phyloP scores from a whole-genome alignment of 202 grass and related monocot genomes.

The Hordeum pubiflorum region DNA sequence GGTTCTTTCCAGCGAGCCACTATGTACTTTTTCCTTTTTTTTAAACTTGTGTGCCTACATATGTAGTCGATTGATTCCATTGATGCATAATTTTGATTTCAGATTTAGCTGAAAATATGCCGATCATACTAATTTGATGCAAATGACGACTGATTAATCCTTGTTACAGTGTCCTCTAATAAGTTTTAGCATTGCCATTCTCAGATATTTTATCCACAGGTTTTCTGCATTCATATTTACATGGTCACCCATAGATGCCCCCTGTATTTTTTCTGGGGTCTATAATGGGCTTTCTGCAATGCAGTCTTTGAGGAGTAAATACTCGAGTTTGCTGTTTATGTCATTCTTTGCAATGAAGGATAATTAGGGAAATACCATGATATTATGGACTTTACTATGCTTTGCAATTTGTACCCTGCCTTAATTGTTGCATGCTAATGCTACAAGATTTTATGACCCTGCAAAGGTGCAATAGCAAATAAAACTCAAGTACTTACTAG shows the following conservation, averaged over 20 bases:
- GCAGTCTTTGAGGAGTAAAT: not conserved
- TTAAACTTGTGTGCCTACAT: not conserved
- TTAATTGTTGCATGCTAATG: conserved; percentile 18
- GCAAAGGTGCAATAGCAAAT: conserved; percentile 14
- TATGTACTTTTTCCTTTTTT: not conserved
- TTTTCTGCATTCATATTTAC: not conserved
- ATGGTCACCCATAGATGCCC: not conserved
- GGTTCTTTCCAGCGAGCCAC: not conserved
- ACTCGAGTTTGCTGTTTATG: not conserved
- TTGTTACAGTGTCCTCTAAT: not conserved
- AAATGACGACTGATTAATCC: not conserved
- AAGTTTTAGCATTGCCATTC: not conserved
- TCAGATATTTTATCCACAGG: not conserved
- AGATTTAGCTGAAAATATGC: conserved; percentile 1
- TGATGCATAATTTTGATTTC: not conserved
- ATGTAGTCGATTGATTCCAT: not conserved
- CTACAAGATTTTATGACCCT: not conserved
- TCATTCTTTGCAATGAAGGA: conserved; percentile 10
- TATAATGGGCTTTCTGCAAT: not conserved
- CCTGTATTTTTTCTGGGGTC: not conserved
- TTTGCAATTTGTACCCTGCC: not conserved
- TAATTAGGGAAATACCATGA: not conserved
- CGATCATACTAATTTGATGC: not conserved
- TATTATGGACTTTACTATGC: not conserved
- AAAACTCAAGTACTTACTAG: not conserved